Percentiles rank a stretch among this genome's conserved stretches.
Conservation (phyloP, 2,329 filamentous ascomycete species). For the Fusarium sp. region DNA sequence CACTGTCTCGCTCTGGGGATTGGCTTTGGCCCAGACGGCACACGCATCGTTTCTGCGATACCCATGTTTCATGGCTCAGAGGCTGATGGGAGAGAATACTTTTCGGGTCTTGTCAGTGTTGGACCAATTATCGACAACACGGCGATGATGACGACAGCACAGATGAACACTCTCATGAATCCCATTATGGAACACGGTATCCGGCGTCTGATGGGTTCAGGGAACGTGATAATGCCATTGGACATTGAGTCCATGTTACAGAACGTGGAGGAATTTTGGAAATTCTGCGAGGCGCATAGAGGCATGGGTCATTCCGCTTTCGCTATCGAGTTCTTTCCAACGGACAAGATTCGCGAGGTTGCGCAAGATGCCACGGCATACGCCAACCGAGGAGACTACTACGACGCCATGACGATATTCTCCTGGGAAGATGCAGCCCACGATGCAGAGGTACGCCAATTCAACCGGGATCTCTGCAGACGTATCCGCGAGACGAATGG, state of each 20-base stretch:
- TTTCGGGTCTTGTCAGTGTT: conserved; percentile 31
- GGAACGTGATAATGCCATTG: conserved; percentile 50
- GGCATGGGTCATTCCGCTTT: conserved; percentile 38
- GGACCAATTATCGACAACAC: conserved; percentile 14
- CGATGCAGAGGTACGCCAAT: conserved; percentile 50
- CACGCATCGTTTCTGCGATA: conserved; percentile 30
- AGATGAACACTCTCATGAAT: conserved; percentile 40
- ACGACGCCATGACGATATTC: conserved; percentile 54
- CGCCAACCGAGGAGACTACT: conserved; percentile 56
- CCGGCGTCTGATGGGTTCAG: conserved; percentile 39
- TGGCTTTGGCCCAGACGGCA: conserved; percentile 32
- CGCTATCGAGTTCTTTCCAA: conserved; percentile 56
- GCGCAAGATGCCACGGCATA: conserved; percentile 53
- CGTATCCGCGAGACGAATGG: conserved; percentile 40
- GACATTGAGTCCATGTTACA: conserved; percentile 40
- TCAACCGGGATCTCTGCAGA: conserved; percentile 49
- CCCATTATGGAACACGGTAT: conserved; percentile 39
- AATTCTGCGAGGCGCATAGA: conserved; percentile 30
- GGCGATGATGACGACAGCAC: conserved; percentile 32
- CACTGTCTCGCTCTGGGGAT: conserved; percentile 41
- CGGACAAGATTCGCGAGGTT: conserved; percentile 51
- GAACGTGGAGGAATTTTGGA: conserved; percentile 44
- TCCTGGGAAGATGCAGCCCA: conserved; percentile 53
- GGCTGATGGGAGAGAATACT: conserved; percentile 27
- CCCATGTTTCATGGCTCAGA: conserved; percentile 36